Percentiles rank a stretch among this genome's conserved stretches.
Conservation (phyloP, 306 rosid species). For the Cyclanthera cordifolia region DNA sequence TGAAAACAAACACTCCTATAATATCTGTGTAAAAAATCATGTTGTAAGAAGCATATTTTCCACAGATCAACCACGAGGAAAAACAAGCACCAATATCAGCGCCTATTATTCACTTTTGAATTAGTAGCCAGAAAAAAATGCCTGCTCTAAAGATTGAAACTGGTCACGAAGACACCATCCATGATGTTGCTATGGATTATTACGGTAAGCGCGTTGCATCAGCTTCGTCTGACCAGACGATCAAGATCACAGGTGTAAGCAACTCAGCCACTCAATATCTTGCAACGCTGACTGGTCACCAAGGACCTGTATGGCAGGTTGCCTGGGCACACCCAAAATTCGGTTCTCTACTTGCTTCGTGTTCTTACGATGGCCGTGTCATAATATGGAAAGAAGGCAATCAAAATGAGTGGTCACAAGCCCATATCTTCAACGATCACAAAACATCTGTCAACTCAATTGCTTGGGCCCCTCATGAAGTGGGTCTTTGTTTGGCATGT, state of each 20-base stretch:
- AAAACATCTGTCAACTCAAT: conserved; percentile 68
- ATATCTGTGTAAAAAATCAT: background rate
- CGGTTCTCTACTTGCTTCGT: conserved; percentile 61
- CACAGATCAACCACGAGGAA: background rate
- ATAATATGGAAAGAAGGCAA: conserved; percentile 81
- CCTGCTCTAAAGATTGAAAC: conserved; percentile 68
- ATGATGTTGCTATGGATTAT: conserved; percentile 77
- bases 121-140: conserved; percentile 22
- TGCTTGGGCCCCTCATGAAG: conserved; percentile 79
- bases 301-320: conserved; percentile 79
- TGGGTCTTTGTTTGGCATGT: conserved; percentile 71
- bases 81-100: background rate
- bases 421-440: conserved; percentile 52
- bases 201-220: conserved; percentile 75
- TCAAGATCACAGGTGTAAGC: conserved; percentile 75
- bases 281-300: conserved; percentile 60
- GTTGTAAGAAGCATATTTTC: background rate
- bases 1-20: no score
- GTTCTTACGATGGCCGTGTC: conserved; percentile 63
- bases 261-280: conserved; percentile 58
- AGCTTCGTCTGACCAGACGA: conserved; percentile 64
- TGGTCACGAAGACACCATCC: conserved; percentile 64
- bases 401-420: conserved; percentile 65
- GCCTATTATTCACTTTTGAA: background rate
- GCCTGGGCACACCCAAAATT: conserved; percentile 82